Conservation (phyloP, 148 eudicot genomes). For the Chenopodium formosanum region DNA sequence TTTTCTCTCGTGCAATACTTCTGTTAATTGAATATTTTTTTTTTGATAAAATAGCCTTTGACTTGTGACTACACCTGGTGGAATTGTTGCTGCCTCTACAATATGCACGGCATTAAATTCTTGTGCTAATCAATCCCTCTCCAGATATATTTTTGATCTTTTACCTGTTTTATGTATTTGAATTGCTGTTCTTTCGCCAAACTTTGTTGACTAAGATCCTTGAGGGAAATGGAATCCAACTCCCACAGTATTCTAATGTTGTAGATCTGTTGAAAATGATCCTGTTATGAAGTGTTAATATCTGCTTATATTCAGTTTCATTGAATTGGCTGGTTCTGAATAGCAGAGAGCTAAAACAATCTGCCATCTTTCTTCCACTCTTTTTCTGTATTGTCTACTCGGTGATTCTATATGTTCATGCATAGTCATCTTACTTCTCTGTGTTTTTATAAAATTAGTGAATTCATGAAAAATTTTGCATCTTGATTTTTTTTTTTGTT, state of each 20-base stretch:
- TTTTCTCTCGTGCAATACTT: background rate
- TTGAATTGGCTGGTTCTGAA: background rate
- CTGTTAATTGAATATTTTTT: no score
- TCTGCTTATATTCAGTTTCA: no score
- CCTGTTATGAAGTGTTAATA: background rate
- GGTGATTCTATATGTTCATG: background rate
- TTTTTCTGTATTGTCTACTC: background rate
- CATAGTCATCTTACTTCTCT: background rate
- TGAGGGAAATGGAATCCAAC: background rate
- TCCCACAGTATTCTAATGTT: background rate
- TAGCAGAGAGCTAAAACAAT: background rate
- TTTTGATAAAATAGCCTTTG: background rate
- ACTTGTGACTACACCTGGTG: background rate
- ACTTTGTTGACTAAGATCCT: background rate
- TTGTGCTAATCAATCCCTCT: background rate
- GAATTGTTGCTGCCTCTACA: background rate
- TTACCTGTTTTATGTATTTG: background rate
- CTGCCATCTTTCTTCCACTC: background rate
- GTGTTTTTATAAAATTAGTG: background rate
- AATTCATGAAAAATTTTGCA: background rate
- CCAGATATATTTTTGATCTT: background rate
- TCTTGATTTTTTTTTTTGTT: slow-evolving; percentile 4
- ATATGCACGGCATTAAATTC: background rate
- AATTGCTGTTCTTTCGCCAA: background rate
- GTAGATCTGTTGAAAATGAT: background rate